These are phyloP conservation scores for Candida silvicultrix DNA, from an alignment of 805 yeast species.

Conservation along the genomic window DNA sequence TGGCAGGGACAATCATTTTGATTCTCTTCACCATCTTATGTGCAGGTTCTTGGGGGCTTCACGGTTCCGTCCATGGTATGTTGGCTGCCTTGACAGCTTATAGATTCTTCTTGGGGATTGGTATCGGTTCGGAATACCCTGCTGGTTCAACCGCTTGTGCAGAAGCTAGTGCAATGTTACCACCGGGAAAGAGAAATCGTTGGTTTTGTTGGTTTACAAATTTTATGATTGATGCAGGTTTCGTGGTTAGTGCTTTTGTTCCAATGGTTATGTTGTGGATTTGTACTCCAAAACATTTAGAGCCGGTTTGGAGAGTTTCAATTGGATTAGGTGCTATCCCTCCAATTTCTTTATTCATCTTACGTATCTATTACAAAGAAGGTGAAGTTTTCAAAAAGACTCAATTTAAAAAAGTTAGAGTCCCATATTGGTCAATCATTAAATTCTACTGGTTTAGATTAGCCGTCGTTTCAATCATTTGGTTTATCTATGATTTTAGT, in stretches of 20 bases:
- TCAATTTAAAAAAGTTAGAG: conserved; percentile 53
- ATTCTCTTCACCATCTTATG: conserved; percentile 73
- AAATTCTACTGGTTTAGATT: conserved; percentile 85
- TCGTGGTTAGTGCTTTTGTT: conserved; percentile 76
- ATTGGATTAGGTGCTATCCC: conserved; percentile 88
- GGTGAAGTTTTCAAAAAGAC: conserved; percentile 64
- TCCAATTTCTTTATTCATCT: conserved; percentile 68
- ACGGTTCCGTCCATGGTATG: conserved; percentile 64
- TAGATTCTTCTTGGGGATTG: conserved; percentile 84
- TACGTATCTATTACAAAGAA: conserved; percentile 73
- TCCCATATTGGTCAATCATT: conserved; percentile 64
- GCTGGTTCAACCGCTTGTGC: conserved; percentile 92
- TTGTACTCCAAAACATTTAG: conserved; percentile 61
- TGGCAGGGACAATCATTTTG: conserved; percentile 67
- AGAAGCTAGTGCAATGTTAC: conserved; percentile 75
- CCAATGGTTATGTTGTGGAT: conserved; percentile 86
- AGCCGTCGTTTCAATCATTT: conserved; percentile 61
- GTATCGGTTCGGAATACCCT: conserved; percentile 94
- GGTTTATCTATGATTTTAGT: conserved; percentile 91
- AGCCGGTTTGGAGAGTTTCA: conserved; percentile 87
- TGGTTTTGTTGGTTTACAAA: conserved; percentile 88
- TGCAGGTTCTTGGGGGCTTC: conserved; percentile 82
- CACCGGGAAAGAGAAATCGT: conserved; percentile 81
- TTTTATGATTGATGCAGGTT: conserved; percentile 81
- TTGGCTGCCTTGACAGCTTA: conserved; percentile 78